A percentile compares a stretch with the other conserved stretches of the same genome.
These are phyloP conservation scores for Xylariaceae sp. DNA, from an alignment of 2,329 filamentous ascomycete genomes.

Conservation along the genomic window DNA sequence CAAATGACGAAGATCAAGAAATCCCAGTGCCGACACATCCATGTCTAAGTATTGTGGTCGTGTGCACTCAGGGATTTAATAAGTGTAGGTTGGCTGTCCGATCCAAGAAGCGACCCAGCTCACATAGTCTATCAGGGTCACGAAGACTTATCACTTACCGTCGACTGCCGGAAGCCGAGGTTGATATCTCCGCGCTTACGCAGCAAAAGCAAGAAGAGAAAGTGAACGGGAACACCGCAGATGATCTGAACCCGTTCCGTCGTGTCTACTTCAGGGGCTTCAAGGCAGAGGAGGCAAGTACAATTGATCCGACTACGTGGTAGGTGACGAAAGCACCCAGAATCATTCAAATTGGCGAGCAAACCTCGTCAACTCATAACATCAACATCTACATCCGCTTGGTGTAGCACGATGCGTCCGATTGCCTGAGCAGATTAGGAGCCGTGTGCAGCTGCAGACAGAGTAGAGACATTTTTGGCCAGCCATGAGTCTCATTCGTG, in stretches of 20 bases:
- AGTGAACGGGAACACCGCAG: constrained; percentile 52
- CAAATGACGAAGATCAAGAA: constrained; percentile 76
- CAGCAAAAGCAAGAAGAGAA: constrained; percentile 35
- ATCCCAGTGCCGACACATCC: constrained; percentile 78
- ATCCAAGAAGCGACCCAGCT: background rate
- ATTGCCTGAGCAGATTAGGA: too few species aligned
- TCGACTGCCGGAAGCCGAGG: constrained; percentile 63
- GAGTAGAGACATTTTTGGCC: too few species aligned
- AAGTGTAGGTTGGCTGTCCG: constrained; percentile 64
- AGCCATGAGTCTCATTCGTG: too few species aligned
- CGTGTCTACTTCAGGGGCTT: constrained; percentile 62
- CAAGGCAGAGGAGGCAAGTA: constrained; percentile 38
- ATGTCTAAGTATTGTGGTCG: constrained; percentile 69
- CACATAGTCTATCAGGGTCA: constrained; percentile 63
- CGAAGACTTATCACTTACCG: constrained; percentile 85
- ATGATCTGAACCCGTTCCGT: constrained; percentile 64
- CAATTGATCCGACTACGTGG: constrained; percentile 9
- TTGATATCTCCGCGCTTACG: constrained; percentile 49
- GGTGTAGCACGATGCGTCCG: too few species aligned
- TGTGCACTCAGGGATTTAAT: constrained; percentile 86
- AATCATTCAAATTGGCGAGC: too few species aligned
- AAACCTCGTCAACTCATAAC: too few species aligned
- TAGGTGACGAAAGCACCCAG: background rate
- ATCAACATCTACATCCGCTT: too few species aligned
- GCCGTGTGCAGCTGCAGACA: too few species aligned